These are phyloP conservation scores for Brassica napus DNA, from an alignment of 345 rosid genomes.

Conservation along the genomic window Da-Ae NC_063437.1:12779501-12780000, in stretches of 20 bases:
- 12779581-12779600: slow-evolving; percentile 30
- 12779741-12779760: background rate
- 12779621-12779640: slow-evolving; percentile 11
- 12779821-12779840: background rate
- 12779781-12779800: background rate
- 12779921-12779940: background rate
- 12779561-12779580: slow-evolving; percentile 33
- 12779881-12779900: background rate
- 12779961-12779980: background rate
- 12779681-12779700: background rate
- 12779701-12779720: background rate
- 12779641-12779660: background rate
- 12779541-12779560: slow-evolving; percentile 28
- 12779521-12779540: slow-evolving; percentile 28
- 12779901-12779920: background rate
- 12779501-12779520: slow-evolving; percentile 13
- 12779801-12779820: background rate
- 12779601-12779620: slow-evolving; percentile 20
- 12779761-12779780: background rate
- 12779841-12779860: background rate
- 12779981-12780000: background rate
- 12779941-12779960: background rate
- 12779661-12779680: background rate
- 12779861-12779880: background rate
- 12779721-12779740: background rate